Evolutionary conservation across 2,329 filamentous ascomycete species (phyloP).

Genomic region (Clonostachys byssicola): DNA sequence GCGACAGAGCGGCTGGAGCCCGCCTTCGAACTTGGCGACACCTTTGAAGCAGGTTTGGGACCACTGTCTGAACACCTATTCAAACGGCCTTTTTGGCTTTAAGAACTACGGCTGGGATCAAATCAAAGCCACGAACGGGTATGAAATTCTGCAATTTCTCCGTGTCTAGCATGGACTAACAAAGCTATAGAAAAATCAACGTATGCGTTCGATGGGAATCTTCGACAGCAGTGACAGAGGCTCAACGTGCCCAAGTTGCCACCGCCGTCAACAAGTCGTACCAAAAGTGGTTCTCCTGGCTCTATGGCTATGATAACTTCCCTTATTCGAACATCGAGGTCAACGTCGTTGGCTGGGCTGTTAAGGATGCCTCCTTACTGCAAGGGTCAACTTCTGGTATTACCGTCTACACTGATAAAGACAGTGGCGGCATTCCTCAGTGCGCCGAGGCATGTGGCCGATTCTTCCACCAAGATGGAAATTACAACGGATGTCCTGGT

Average conservation of each 20-base stretch:
- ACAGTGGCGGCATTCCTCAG: slow-evolving; percentile 31
- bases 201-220: slow-evolving; percentile 41
- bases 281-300: slow-evolving; percentile 33
- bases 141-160: not conserved
- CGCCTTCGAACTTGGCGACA: not conserved
- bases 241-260: slow-evolving; percentile 28
- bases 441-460: slow-evolving; percentile 17
- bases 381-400: slow-evolving; percentile 28
- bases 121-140: not conserved
- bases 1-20: slow-evolving; percentile 6
- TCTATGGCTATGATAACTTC: slow-evolving; percentile 37
- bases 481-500: slow-evolving; percentile 1
- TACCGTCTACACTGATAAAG: slow-evolving; percentile 33
- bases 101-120: not conserved
- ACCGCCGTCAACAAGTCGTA: slow-evolving; percentile 24
- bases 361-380: slow-evolving; percentile 26
- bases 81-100: not conserved
- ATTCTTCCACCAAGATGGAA: slow-evolving; percentile 2
- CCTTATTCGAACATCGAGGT: slow-evolving; percentile 31
- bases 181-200: not conserved
- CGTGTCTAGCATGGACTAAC: too few species aligned
- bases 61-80: not conserved
- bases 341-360: slow-evolving; percentile 38
- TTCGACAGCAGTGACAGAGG: slow-evolving; percentile 23
- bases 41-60: not conserved